Percentiles rank a stretch among this genome's conserved stretches.
These are phyloP conservation scores for Gossypium trilobum DNA, from an alignment of 441 rosid genomes.

Conservation along the genomic window DNA sequence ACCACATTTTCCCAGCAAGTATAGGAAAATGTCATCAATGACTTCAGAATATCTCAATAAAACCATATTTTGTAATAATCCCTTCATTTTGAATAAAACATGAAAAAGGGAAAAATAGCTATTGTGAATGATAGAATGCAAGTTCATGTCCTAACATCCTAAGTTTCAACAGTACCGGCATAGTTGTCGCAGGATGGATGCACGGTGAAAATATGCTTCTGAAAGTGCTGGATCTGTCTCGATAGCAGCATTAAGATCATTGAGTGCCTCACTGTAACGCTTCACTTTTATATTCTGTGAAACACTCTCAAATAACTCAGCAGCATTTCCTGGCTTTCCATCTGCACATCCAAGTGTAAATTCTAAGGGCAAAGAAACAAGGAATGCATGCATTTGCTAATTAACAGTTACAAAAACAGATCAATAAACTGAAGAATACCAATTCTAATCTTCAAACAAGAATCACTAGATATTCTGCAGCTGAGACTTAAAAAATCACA, in stretches of 20 bases:
- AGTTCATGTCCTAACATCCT: not conserved
- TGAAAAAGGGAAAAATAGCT: not conserved
- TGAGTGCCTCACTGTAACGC: constrained; percentile 69
- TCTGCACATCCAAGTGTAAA: constrained; percentile 29
- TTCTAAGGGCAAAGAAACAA: not conserved
- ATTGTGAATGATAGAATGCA: not conserved
- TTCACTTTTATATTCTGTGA: constrained; percentile 66
- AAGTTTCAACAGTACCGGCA: constrained; percentile 53
- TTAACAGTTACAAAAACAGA: not conserved
- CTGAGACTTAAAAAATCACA: not conserved
- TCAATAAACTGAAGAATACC: not conserved
- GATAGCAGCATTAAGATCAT: constrained; percentile 86
- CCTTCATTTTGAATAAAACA: not conserved
- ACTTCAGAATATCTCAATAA: not conserved
- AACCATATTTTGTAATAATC: not conserved
- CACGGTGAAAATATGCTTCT: constrained; percentile 68
- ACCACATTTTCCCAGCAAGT: not conserved
- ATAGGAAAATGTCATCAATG: not conserved
- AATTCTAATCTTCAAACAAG: not conserved
- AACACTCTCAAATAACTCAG: constrained; percentile 67
- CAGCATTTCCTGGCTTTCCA: constrained; percentile 48
- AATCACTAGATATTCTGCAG: not conserved
- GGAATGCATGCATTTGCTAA: not conserved
- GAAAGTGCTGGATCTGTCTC: constrained; percentile 81
- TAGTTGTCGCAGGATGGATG: constrained; percentile 66